Evolutionary conservation across 2,329 filamentous ascomycete species (phyloP).

Genomic region (Achaetomium macrosporum): DNA sequence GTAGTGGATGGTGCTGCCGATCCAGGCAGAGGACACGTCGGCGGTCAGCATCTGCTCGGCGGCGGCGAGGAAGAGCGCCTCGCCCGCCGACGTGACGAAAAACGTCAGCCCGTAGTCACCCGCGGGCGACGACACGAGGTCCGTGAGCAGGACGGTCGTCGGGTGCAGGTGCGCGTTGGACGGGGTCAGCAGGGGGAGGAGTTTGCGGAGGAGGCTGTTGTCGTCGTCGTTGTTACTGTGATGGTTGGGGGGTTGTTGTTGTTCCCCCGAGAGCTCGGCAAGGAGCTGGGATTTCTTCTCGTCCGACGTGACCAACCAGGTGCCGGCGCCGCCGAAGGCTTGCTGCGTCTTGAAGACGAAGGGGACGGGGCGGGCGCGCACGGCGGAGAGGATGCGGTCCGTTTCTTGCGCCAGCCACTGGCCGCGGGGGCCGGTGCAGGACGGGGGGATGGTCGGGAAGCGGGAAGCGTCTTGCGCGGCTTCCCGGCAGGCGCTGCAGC

Average conservation of each 20-base stretch:
- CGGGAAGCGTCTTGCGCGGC: not conserved
- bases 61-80: conserved; percentile 29
- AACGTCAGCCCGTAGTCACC: conserved; percentile 33
- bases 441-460: conserved; percentile 24
- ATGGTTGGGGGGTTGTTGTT: not conserved
- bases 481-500: conserved; percentile 25
- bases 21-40: conserved; percentile 28
- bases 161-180: conserved; percentile 30
- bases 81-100: conserved; percentile 27
- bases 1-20: conserved; percentile 33
- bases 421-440: conserved; percentile 26
- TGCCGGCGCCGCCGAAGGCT: conserved; percentile 34
- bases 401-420: conserved; percentile 29
- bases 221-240: not conserved
- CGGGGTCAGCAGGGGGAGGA: conserved; percentile 29
- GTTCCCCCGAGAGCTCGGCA: conserved; percentile 21
- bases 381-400: conserved; percentile 21
- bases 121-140: conserved; percentile 30
- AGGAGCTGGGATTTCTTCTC: conserved; percentile 26
- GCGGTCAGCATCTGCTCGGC: conserved; percentile 32
- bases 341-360: conserved; percentile 37
- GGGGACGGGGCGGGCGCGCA: conserved; percentile 26
- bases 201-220: conserved; percentile 27
- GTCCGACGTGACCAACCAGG: conserved; percentile 28
- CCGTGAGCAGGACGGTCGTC: conserved; percentile 29